phyloP scores from a whole-genome alignment of 768 basidiomycete genomes.

The Sistotremastrum niveocremeum region DNA sequence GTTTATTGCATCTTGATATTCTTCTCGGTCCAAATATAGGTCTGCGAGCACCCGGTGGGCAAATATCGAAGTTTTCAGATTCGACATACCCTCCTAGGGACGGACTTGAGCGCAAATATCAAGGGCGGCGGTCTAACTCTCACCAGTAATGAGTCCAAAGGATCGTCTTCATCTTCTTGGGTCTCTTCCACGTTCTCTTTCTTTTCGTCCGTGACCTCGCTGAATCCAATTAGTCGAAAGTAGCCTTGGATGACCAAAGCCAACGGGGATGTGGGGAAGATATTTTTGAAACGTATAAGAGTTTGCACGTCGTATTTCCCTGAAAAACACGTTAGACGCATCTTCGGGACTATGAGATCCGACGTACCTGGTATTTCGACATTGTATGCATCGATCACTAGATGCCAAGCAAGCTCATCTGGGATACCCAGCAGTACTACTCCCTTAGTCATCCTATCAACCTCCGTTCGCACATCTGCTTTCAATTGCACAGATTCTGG shows the following conservation, averaged over 20 bases:
- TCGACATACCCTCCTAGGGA: constrained; percentile 39
- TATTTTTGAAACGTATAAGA: constrained; percentile 42
- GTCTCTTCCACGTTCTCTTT: constrained; percentile 23
- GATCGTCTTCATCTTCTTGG: constrained; percentile 31
- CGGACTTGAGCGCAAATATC: neutral
- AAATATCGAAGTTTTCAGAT: constrained; percentile 42
- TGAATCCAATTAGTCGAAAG: constrained; percentile 44
- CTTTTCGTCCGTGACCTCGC: constrained; percentile 24
- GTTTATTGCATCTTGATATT: constrained; percentile 62
- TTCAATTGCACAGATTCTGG: constrained; percentile 25
- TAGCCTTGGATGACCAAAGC: constrained; percentile 51
- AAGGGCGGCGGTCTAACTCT: constrained; percentile 10
- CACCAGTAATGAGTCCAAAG: constrained; percentile 51
- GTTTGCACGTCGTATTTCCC: constrained; percentile 46
- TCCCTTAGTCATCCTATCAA: constrained; percentile 63
- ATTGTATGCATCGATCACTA: constrained; percentile 65
- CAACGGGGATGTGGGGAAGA: constrained; percentile 52
- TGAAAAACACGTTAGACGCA: constrained; percentile 15
- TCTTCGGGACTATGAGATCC: neutral
- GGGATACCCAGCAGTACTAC: constrained; percentile 61
- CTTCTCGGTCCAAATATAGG: constrained; percentile 51
- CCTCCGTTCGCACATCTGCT: constrained; percentile 35
- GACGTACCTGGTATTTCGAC: constrained; percentile 48
- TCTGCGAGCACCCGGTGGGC: constrained; percentile 53
- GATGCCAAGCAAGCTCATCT: constrained; percentile 73